A percentile compares a stretch with the other conserved stretches of the same genome.
phyloP scores from a whole-genome alignment of 495 filamentous ascomycete genomes.

The Talaromyces trachyspermus region DNA sequence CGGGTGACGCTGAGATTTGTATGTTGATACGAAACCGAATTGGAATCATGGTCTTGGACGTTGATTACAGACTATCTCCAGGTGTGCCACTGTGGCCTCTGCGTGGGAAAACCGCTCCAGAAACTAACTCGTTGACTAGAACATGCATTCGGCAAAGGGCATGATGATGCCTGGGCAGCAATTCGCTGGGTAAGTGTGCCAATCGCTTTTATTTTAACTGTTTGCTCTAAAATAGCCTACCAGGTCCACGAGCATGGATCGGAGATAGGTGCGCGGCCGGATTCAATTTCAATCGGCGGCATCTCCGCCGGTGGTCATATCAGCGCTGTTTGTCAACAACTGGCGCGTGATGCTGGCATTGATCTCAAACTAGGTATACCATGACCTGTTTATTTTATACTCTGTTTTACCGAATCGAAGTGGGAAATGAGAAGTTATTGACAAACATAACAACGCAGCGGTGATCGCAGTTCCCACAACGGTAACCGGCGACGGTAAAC shows the following conservation, averaged over 20 bases:
- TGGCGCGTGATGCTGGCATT: conserved; percentile 40
- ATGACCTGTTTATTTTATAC: too few relatives aligned
- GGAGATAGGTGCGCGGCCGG: conserved; percentile 31
- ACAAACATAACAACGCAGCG: too few relatives aligned
- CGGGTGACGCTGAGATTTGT: conserved; percentile 35
- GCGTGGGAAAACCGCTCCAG: too few relatives aligned
- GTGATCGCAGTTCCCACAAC: too few relatives aligned
- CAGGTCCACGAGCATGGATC: conserved; percentile 20
- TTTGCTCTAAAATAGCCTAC: background rate
- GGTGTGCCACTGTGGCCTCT: conserved; percentile 20
- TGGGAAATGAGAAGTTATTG: too few relatives aligned
- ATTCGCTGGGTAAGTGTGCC: conserved; percentile 26
- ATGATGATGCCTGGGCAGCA: conserved; percentile 40
- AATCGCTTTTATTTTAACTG: conserved; percentile 4
- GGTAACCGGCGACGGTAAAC: too few relatives aligned
- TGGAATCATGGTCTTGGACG: conserved; percentile 34
- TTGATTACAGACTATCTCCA: conserved; percentile 45
- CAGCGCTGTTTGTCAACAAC: conserved; percentile 36
- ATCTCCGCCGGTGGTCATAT: conserved; percentile 44
- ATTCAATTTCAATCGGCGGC: conserved; percentile 41
- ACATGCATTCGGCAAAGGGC: conserved; percentile 35
- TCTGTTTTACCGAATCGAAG: too few relatives aligned
- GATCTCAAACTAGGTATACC: conserved; percentile 34
- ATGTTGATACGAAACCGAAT: conserved; percentile 32
- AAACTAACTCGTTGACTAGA: conserved; percentile 20